These are phyloP conservation scores for Phytopythium cucurbitacearum DNA, from an alignment of 352 stramenopile species.

Conservation along the genomic window DNA sequence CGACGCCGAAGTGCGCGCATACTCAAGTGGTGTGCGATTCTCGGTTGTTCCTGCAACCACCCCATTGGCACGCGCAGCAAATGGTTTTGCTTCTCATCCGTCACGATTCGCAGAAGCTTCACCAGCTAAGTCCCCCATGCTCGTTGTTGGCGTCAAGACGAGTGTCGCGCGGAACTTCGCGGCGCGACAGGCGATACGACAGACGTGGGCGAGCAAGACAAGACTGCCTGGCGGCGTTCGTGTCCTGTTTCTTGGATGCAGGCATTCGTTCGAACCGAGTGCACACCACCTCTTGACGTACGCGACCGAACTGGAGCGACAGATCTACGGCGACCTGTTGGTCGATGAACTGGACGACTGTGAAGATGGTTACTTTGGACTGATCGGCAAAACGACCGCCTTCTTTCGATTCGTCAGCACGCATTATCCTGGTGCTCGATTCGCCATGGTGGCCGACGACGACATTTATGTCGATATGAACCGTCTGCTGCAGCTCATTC, in stretches of 20 bases:
- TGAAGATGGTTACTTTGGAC: conserved; percentile 32
- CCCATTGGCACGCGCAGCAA: too few relatives aligned
- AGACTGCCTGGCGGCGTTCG: neutral
- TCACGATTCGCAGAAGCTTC: too few relatives aligned
- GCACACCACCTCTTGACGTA: neutral
- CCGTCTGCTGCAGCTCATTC: conserved; percentile 9
- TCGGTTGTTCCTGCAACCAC: too few relatives aligned
- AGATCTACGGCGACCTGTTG: conserved; percentile 23
- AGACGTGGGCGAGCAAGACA: conserved; percentile 18
- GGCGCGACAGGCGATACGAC: conserved; percentile 34
- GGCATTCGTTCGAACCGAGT: neutral
- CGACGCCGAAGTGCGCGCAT: too few relatives aligned
- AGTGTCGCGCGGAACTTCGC: conserved; percentile 25
- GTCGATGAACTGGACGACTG: conserved; percentile 33
- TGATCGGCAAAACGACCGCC: conserved; percentile 43
- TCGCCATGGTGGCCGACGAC: conserved; percentile 59
- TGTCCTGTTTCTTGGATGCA: conserved; percentile 3
- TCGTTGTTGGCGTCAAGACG: conserved; percentile 43
- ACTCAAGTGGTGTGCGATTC: too few relatives aligned
- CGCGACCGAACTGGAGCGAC: neutral
- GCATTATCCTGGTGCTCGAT: conserved; percentile 8
- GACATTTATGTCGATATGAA: conserved; percentile 47
- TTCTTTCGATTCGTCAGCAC: conserved; percentile 33
- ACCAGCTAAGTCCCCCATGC: conserved; percentile 8
- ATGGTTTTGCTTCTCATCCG: too few relatives aligned